A percentile compares a stretch with the other conserved stretches of the same genome.
Conservation (phyloP, 2,329 filamentous ascomycete genomes). For the Pseudopithomyces chartarum region DNA sequence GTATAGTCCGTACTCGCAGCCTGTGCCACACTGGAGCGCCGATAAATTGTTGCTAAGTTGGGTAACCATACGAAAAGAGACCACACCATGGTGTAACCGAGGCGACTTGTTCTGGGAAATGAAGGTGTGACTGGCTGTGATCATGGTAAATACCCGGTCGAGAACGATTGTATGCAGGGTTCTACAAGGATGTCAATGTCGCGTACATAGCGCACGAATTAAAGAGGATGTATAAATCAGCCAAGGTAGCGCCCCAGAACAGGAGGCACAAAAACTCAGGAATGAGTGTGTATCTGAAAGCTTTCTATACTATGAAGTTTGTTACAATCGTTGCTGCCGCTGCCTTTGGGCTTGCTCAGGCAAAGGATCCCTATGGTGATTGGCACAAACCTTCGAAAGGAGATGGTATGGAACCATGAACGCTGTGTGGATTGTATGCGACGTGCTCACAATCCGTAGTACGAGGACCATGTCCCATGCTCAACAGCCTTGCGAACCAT, state of each 20-base stretch:
- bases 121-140: not conserved
- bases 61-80: not conserved
- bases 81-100: not conserved
- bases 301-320: not conserved
- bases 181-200: not conserved
- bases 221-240: not conserved
- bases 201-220: not conserved
- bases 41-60: too few relatives aligned
- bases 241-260: not conserved
- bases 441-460: not conserved
- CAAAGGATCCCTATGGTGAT: not conserved
- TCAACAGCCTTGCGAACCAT: conserved; percentile 39
- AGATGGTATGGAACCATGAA: not conserved
- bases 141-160: not conserved
- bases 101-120: not conserved
- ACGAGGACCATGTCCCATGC: conserved; percentile 33
- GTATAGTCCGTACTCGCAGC: not conserved
- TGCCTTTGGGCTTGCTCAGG: not conserved
- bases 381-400: not conserved
- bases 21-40: not conserved
- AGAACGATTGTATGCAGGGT: not conserved
- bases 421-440: not conserved
- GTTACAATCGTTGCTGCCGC: not conserved
- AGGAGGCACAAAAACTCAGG: not conserved
- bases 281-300: not conserved